Evolutionary conservation across 352 stramenopile genomes (phyloP), one percentile per base, ranked within the genome.

Genomic region (Pythium phragmitis): DNA sequence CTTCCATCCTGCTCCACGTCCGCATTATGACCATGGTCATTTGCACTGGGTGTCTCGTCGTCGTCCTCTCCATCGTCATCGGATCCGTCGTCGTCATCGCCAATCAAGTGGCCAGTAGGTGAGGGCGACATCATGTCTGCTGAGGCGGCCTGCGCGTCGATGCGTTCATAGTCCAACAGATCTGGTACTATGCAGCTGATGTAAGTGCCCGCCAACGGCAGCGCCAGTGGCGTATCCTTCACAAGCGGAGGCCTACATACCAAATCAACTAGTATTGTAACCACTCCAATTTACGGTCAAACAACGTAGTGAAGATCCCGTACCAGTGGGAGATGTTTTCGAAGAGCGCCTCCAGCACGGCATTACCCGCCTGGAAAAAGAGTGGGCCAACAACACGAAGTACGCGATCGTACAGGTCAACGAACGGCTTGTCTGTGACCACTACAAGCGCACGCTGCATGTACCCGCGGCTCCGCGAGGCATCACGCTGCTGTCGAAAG

Each of bases 391-490:
- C 69, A 39, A 93, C 73, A 11, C 76, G 76, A 19, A 92, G 65
- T 34, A 90, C 72, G 46, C 85, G 82, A 33, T 92, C 82, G 48
- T 91, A 93, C 8, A 96, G 68, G 68, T 90, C 85, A 21, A 93
- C 71, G 54, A 82, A 95, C 3, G 88, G 86, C 37, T 80, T 76
- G 2, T 77, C 68, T 28, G 70, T 87, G 16, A 96, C 70, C 7
- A 94, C 55, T n/a, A 96, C 83, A n/a, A 96, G 64, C 23, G 88
- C 77, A 50, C 90, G 89, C 48, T 96, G 88, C 52, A 92, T 86
- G 73, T 94, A 96, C 8, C 86, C 86, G 26, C 88, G 81, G 19
- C 63, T 87, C 5, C 73, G 75, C 19, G 70, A 80, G 39, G 76
- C 70, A 64, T 95, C 88, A 50, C 88, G 88, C 53, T 87, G 80